Evolutionary conservation across 192 early-diverging fungal genomes (phyloP).

Genomic region (Coemansia sp.): DNA sequence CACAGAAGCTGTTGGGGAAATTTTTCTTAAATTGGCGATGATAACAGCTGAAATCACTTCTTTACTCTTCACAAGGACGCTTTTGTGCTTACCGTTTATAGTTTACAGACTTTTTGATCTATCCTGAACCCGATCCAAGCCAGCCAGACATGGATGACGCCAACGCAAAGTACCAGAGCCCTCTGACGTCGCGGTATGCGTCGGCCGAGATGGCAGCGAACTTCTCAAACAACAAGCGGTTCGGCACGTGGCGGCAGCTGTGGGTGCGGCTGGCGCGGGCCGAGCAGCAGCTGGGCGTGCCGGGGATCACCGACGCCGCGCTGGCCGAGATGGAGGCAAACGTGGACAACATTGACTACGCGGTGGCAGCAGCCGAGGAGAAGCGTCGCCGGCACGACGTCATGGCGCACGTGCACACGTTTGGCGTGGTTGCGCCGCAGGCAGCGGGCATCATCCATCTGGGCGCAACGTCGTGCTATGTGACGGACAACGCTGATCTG

Average conservation of each 20-base stretch:
- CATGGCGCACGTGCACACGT: slow-evolving; percentile 98
- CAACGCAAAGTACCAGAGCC: slow-evolving; percentile 87
- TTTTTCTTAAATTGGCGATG: no score
- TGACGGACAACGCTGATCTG: slow-evolving; percentile 96
- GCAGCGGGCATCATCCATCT: slow-evolving; percentile 95
- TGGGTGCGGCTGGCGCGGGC: slow-evolving; percentile 93
- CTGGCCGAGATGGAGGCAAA: slow-evolving; percentile 88
- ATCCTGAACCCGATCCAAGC: no score
- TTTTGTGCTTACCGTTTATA: background rate
- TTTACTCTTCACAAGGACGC: no score
- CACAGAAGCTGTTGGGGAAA: no score
- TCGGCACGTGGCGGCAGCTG: slow-evolving; percentile 91
- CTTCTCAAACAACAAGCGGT: slow-evolving; percentile 96
- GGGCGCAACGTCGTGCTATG: slow-evolving; percentile 97
- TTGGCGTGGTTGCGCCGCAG: slow-evolving; percentile 77
- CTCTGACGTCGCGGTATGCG: slow-evolving; percentile 94
- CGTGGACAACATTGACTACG: slow-evolving; percentile 87
- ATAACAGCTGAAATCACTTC: no score
- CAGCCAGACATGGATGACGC: slow-evolving; percentile 31
- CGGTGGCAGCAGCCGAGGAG: slow-evolving; percentile 84
- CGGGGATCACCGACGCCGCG: slow-evolving; percentile 82
- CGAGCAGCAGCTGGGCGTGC: slow-evolving; percentile 88
- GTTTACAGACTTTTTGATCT: background rate
- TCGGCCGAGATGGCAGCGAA: slow-evolving; percentile 95
- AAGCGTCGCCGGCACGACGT: slow-evolving; percentile 95